Evolutionary conservation across 2,329 filamentous ascomycete genomes (phyloP).

Genomic region (Hymenoscyphus infarciens): DNA sequence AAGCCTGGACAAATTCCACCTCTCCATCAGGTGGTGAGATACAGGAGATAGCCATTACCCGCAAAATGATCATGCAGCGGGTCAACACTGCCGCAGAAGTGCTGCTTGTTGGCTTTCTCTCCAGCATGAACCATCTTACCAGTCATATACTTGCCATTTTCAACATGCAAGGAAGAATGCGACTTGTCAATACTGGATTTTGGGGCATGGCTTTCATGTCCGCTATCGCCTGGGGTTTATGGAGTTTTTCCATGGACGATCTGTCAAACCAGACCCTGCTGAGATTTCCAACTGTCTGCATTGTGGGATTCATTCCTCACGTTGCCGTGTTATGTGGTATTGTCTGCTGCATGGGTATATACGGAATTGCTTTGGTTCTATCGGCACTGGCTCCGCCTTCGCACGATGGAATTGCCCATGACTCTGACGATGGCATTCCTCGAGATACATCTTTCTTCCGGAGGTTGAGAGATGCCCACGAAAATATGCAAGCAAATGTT

Average conservation of each 20-base stretch:
- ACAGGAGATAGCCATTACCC: conserved; percentile 49
- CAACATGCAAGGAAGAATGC: conserved; percentile 71
- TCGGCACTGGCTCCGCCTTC: conserved; percentile 54
- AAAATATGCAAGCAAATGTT: conserved; percentile 88
- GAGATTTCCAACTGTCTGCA: conserved; percentile 88
- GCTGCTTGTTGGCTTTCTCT: conserved; percentile 81
- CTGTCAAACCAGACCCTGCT: conserved; percentile 63
- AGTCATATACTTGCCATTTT: conserved; percentile 81
- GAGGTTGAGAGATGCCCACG: conserved; percentile 68
- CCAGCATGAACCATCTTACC: conserved; percentile 80
- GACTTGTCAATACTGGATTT: conserved; percentile 82
- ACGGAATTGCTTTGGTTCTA: conserved; percentile 69
- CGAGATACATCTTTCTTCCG: conserved; percentile 45
- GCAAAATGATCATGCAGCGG: conserved; percentile 67
- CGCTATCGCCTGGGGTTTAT: conserved; percentile 74
- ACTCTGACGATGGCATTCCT: conserved; percentile 42
- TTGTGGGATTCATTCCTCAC: conserved; percentile 92
- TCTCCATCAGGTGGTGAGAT: conserved; percentile 26
- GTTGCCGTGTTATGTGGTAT: conserved; percentile 83
- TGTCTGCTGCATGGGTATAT: conserved; percentile 70
- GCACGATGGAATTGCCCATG: conserved; percentile 14
- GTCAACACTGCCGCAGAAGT: conserved; percentile 90
- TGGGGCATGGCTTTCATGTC: conserved; percentile 91
- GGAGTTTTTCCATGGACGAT: conserved; percentile 59
- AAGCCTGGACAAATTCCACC: conserved; percentile 22